phyloP scores from a whole-genome alignment of 2,329 filamentous ascomycete genomes.

The Penicillium carneum region DNA sequence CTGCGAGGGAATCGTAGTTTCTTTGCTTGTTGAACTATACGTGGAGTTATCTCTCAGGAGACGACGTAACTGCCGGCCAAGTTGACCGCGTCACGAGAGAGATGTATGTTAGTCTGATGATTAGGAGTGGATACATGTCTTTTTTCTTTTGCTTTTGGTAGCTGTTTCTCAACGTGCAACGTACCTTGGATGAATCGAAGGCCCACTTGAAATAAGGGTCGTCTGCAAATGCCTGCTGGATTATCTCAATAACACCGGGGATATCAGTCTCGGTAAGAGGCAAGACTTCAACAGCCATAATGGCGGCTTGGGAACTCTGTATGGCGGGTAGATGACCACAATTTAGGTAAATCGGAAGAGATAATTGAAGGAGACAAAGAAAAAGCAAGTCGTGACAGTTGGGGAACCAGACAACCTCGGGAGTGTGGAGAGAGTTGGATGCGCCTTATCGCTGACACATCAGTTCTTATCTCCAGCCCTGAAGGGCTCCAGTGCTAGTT shows the following conservation, averaged over 20 bases:
- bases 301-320: not conserved
- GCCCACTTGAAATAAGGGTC: slow-evolving; percentile 75
- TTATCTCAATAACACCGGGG: slow-evolving; percentile 67
- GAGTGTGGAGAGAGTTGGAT: slow-evolving; percentile 32
- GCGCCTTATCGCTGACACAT: slow-evolving; percentile 26
- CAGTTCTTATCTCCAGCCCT: slow-evolving; percentile 13
- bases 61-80: slow-evolving; percentile 18
- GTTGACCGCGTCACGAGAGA: slow-evolving; percentile 32
- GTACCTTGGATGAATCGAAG: slow-evolving; percentile 65
- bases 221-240: slow-evolving; percentile 70
- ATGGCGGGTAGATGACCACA: not conserved
- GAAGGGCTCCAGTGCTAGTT: too few relatives aligned
- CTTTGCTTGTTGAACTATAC: slow-evolving; percentile 65
- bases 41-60: slow-evolving; percentile 16
- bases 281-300: slow-evolving; percentile 63
- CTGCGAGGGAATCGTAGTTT: slow-evolving; percentile 68
- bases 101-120: slow-evolving; percentile 29
- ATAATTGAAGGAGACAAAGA: not conserved
- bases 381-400: not conserved
- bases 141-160: not conserved
- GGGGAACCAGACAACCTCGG: not conserved
- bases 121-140: too few relatives aligned
- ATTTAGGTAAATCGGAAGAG: not conserved
- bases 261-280: slow-evolving; percentile 67
- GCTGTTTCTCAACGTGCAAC: slow-evolving; percentile 43